These are phyloP conservation scores for Saturnispora bothae DNA, from an alignment of 805 yeast species.

Conservation along the genomic window DNA sequence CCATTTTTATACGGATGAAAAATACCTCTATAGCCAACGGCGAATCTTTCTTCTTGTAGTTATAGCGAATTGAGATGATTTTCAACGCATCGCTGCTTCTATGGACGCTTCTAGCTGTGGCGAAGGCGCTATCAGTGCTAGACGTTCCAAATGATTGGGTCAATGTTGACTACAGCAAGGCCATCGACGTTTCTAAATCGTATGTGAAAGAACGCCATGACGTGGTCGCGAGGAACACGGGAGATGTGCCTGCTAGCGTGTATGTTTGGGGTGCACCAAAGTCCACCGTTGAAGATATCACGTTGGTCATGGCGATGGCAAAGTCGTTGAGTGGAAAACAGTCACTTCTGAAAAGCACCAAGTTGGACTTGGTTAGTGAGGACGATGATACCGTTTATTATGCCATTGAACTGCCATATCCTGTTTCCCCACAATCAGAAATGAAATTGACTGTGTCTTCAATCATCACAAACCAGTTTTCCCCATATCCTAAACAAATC, in stretches of 20 bases:
- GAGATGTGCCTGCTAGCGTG: conserved; percentile 36
- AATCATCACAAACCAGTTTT: conserved; percentile 36
- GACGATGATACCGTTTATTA: conserved; percentile 30
- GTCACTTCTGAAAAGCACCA: conserved; percentile 16
- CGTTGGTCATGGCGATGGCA: conserved; percentile 20
- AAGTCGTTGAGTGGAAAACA: conserved; percentile 13
- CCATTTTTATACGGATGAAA: too few relatives aligned
- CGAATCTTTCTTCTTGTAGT: too few relatives aligned
- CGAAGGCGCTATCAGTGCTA: background rate
- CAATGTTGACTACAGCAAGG: conserved; percentile 45
- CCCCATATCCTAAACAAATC: conserved; percentile 57
- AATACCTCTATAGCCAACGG: too few relatives aligned
- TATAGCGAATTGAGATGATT: too few relatives aligned
- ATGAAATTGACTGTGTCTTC: conserved; percentile 39
- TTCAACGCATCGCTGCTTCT: background rate
- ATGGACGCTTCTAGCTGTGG: background rate
- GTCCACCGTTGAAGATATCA: conserved; percentile 21
- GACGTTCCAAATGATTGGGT: conserved; percentile 32
- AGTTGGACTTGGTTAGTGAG: conserved; percentile 5
- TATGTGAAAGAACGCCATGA: conserved; percentile 53
- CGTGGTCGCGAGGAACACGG: conserved; percentile 52
- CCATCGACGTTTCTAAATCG: conserved; percentile 54
- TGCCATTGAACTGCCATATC: conserved; percentile 45
- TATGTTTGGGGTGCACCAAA: conserved; percentile 54
- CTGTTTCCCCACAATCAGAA: conserved; percentile 54